Evolutionary conservation across 2,329 filamentous ascomycete species (phyloP), one percentile per base, ranked within the genome.

Genomic region (Colletotrichum horii): DNA sequence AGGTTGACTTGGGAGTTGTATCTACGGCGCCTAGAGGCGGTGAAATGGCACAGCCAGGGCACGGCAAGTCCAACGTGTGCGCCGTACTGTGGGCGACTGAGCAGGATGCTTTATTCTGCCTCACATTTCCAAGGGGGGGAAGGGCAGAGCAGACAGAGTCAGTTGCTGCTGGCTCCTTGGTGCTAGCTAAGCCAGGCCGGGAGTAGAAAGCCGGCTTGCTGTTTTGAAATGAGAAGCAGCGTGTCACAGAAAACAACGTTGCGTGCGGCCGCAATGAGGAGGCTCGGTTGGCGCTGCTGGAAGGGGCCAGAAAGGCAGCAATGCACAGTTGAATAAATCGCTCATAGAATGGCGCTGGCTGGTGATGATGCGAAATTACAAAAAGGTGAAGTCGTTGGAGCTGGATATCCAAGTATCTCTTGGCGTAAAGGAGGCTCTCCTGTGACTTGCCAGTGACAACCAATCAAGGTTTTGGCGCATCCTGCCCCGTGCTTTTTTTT

Each of bases 331-430:
- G 24, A 16, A 36, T 61, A 77, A 77, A 77, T 77, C 76, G 76
- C 76, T 77, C 76, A 77, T 77, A 72, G 48, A 70, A 56, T 26
- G 55, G 30, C 24, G 61, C 26, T 52, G 30, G 55, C 28, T 64
- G 68, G 28, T 65, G 65, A 69, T 74, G 68, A 69, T 74, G 68
- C 24, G 67, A 70, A 66, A 74, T 70, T 74, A 77, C 76, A 65
- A 28, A 28, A 22, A 36, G 58, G 62, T 60, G 67, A 77, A 77
- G 76, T 77, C 76, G 56, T 70, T 61, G 36, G 72, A 71, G 60
- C 66, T 67, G 58, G 71, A 76, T 72, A 75, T 74, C 71, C 70
- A 77, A 77, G 76, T 77, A 77, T 75, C 69, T 70, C 75, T 71
- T 73, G 71, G 71, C 70, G 56, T 56, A 52, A 36, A 36, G 66